Percentiles rank a stretch among this genome's conserved stretches.
Evolutionary conservation across 164 flowering plant genomes (phyloP).

Genomic region (Warburgia ugandensis): DNA sequence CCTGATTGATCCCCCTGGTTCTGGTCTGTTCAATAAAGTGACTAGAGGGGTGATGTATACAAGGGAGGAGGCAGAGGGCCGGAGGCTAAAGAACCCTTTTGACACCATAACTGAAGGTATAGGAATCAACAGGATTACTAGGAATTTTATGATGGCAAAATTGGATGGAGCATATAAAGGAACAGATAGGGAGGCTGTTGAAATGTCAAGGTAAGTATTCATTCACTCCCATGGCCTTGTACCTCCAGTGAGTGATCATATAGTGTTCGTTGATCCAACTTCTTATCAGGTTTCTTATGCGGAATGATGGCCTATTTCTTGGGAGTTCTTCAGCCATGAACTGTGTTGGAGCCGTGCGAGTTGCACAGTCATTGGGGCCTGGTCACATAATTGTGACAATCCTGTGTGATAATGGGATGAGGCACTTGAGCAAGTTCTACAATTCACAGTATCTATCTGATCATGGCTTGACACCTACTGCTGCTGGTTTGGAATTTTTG

Average conservation of each 20-base stretch:
- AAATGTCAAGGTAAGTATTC: conserved; percentile 85
- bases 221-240: background rate
- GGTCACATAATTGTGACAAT: conserved; percentile 91
- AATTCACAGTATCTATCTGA: conserved; percentile 51
- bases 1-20: conserved; percentile 92
- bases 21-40: conserved; percentile 89
- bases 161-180: conserved; percentile 93
- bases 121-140: conserved; percentile 83
- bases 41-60: conserved; percentile 98
- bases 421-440: conserved; percentile 84
- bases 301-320: conserved; percentile 87
- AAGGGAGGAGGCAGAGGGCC: conserved; percentile 91
- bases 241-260: no score
- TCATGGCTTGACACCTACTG: conserved; percentile 61
- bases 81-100: conserved; percentile 88
- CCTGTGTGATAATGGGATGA: conserved; percentile 90
- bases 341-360: conserved; percentile 91
- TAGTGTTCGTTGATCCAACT: background rate
- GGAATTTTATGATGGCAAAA: conserved; percentile 70
- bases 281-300: conserved; percentile 63
- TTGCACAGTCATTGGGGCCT: conserved; percentile 74
- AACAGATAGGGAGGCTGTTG: conserved; percentile 87
- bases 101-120: conserved; percentile 99
- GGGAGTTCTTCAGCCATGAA: conserved; percentile 99
- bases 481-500: conserved; percentile 66